phyloP scores from a whole-genome alignment of 2,329 filamentous ascomycete species.

The Microcera coccophila region DNA sequence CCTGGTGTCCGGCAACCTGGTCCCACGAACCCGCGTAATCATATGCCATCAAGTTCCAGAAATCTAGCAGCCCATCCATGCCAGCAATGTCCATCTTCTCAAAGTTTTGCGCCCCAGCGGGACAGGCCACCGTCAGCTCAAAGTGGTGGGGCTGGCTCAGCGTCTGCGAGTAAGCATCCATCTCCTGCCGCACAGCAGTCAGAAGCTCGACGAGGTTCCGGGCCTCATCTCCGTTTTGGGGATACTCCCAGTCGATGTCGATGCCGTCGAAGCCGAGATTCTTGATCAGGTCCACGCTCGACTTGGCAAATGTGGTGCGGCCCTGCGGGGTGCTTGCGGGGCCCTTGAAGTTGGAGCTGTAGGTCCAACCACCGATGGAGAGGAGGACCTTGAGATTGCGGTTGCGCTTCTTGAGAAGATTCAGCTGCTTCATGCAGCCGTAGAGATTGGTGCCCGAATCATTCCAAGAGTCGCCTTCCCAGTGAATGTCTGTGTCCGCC shows the following conservation, averaged over 20 bases:
- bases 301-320: slow-evolving; percentile 66
- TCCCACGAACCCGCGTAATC: slow-evolving; percentile 87
- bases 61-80: slow-evolving; percentile 66
- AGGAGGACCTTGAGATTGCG: slow-evolving; percentile 81
- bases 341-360: slow-evolving; percentile 74
- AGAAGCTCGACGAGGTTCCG: slow-evolving; percentile 58
- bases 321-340: slow-evolving; percentile 69
- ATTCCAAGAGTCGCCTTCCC: slow-evolving; percentile 65
- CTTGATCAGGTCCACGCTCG: slow-evolving; percentile 70
- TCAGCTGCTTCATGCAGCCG: slow-evolving; percentile 84
- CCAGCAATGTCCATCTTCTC: slow-evolving; percentile 56
- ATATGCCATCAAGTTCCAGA: slow-evolving; percentile 85
- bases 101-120: slow-evolving; percentile 60
- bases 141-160: slow-evolving; percentile 49
- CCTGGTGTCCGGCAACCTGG: slow-evolving; percentile 65
- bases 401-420: slow-evolving; percentile 75
- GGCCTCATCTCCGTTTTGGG: slow-evolving; percentile 52
- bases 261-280: slow-evolving; percentile 74
- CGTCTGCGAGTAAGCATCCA: slow-evolving; percentile 53
- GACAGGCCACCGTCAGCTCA: slow-evolving; percentile 61
- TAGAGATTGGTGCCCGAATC: slow-evolving; percentile 76
- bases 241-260: slow-evolving; percentile 68
- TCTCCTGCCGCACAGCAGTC: slow-evolving; percentile 49
- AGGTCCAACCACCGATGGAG: slow-evolving; percentile 90
- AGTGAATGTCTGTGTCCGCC: slow-evolving; percentile 71